Evolutionary conservation across 129 eudicot species (phyloP), one percentile per base, ranked within the genome.

Genomic region (Logfia minima): DNA sequence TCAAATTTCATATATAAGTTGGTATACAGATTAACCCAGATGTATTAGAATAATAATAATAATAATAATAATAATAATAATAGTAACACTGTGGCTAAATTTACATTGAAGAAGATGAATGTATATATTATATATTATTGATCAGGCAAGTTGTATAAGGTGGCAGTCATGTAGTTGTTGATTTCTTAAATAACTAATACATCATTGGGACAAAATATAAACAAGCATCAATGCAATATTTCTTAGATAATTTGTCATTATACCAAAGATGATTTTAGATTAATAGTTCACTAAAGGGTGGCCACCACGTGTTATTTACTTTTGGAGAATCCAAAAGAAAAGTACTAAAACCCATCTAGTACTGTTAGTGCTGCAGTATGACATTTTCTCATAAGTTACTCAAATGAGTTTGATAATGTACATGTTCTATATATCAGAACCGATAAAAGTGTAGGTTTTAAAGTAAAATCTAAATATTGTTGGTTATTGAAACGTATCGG

Each of bases 1-100:
- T 17, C 55, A 67, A 34, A 55, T 16, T 28, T 63, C 65, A 66
- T 29, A 16, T 55, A 76, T 76, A 53, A 66, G 55, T 18, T 64
- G 76, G 70, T 78, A 16, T 60, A 28, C n/a, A 70, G 71, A 68
- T 78, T 31, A 16, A 59, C 23, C 34, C 52, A 21, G 17, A 59
- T 69, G 59, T 69, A 43, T 29, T 39, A 63, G 37, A 70, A 76
- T 5, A 34, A 34, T 34, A 34, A 34, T 34, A 34, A 34, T 34
- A 34, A 5, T 34, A 34, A 34, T 34, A 34, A 34, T 34, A 34
- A 34, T 34, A 5, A 5, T 5, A 34, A 34, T 34, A 34, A 5
- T 22, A 32, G 18, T 60, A 55, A 48, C 14, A 11, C 18, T 45
- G 53, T 45, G 18, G 5, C 53, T 67, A 59, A 22, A 59, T 21